A percentile compares a stretch with the other conserved stretches of the same genome.
Evolutionary conservation across 805 yeast genomes (phyloP).

Genomic region (Saccharomycopsis fodiens): DNA sequence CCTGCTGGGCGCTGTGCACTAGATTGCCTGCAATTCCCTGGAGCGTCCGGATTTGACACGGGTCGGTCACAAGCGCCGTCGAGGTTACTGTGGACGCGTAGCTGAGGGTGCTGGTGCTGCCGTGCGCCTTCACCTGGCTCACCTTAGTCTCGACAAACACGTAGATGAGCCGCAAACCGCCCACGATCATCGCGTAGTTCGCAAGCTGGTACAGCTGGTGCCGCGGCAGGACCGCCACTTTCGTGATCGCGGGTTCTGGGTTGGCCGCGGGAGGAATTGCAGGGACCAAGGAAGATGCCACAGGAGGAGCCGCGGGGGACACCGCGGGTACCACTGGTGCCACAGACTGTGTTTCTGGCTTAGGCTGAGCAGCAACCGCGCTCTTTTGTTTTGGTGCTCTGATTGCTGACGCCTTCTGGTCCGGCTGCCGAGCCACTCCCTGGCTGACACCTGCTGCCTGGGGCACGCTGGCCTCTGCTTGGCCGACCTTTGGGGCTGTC

Average conservation of each 20-base stretch:
- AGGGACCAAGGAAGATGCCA: too few species aligned
- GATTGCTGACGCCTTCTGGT: too few species aligned
- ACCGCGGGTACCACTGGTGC: too few species aligned
- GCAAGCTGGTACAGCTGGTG: neutral
- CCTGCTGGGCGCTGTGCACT: constrained; percentile 5
- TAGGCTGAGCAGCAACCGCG: too few species aligned
- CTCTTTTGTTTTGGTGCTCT: too few species aligned
- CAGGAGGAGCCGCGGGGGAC: too few species aligned
- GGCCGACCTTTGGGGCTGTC: too few species aligned
- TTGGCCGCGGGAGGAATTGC: too few species aligned
- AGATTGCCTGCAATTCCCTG: neutral
- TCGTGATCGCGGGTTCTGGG: neutral
- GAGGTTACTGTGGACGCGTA: neutral
- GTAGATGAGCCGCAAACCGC: neutral
- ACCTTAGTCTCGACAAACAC: neutral
- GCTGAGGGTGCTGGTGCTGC: neutral
- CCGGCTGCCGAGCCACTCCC: neutral
- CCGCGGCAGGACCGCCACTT: neutral
- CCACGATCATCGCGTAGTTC: neutral
- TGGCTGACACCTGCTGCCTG: too few species aligned
- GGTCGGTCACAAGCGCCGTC: constrained; percentile 8
- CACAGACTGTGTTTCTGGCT: too few species aligned
- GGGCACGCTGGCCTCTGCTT: too few species aligned
- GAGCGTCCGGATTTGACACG: constrained; percentile 9
- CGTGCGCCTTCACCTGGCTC: neutral